Conservation (phyloP, 257 asterid genomes). For the Datura wrightii region DNA sequence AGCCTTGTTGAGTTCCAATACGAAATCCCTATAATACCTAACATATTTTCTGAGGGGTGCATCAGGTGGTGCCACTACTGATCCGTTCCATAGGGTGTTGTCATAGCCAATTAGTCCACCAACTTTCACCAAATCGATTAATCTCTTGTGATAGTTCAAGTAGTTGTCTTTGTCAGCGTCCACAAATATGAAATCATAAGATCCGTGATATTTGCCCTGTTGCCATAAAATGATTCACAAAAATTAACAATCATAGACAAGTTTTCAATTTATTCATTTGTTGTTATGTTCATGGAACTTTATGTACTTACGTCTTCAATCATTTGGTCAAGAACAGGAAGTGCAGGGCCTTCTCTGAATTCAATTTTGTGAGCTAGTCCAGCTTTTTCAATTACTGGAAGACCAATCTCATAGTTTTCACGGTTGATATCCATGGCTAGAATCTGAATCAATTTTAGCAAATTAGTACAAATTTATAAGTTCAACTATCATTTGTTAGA, state of each 20-base stretch:
- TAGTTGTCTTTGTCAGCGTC: conserved; percentile 72
- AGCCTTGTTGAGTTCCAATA: conserved; percentile 54
- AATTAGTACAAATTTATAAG: neutral
- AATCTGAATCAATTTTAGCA: conserved; percentile 36
- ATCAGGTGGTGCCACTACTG: conserved; percentile 48
- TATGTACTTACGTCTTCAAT: conserved; percentile 23
- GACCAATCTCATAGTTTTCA: conserved; percentile 57
- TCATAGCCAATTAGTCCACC: conserved; percentile 51
- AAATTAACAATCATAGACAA: neutral
- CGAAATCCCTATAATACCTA: conserved; percentile 37
- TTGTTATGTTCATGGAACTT: neutral
- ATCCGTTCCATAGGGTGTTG: conserved; percentile 57
- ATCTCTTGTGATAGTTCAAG: conserved; percentile 58
- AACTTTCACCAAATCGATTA: conserved; percentile 53
- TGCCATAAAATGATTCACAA: neutral
- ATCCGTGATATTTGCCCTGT: conserved; percentile 60
- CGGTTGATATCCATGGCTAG: conserved; percentile 60
- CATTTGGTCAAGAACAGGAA: conserved; percentile 36
- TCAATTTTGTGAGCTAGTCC: conserved; percentile 56
- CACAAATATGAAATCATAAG: conserved; percentile 66
- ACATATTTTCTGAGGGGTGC: conserved; percentile 43
- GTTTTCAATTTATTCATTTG: neutral
- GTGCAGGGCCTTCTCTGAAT: conserved; percentile 41
- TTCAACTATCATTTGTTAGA: neutral
- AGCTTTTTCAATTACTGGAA: conserved; percentile 61